Evolutionary conservation across 495 filamentous ascomycete genomes (phyloP), one percentile per base, ranked within the genome.

Genomic region (Collariella sp.): DNA sequence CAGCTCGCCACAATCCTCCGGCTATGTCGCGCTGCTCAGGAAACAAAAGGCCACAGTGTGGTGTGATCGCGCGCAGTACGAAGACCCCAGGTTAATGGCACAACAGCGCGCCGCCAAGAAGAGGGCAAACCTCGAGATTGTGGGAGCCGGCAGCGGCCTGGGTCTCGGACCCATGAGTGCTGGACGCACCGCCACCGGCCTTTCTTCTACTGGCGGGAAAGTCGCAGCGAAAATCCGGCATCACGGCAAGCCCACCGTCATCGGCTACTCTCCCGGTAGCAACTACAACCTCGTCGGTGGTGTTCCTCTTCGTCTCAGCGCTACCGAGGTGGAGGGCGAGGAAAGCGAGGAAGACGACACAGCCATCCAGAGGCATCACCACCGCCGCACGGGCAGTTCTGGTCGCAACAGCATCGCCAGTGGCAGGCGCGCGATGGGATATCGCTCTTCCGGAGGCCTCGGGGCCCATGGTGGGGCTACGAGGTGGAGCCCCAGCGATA

Each of bases 31-130:
- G 13, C 75, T 96, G 10, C 85, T 99, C 74, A 81, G 93, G 44
- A 88, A 88, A 61, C 93, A 99, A 65, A 99, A 97, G 65, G 93
- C 89, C 26, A 99, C 93, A 0, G 93, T 99, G 7, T 99, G 93
- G 93, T 96, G 91, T 70, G 94, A 97, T 60, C 89, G 91, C 49
- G 80, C 90, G 13, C 93, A 99, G 62, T 81, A 85, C 46, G 89
- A 97, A 70, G 94, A 99, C 70, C 87, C 94, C 10, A 78, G 89
- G 20, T 66, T 95, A 50, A 68, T 85, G 6, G 89, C 88, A 22
- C 81, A 87, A 61, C 87, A 94, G 62, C 78, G 85, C 53, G 82
- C 81, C 2, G 94, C 90, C 47, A 95, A 91, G 72, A 79, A 84
- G 70, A 74, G 89, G 46, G 94, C 94, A 2, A 83, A 83, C 41